Base-by-base conservation (phyloP, 768 basidiomycete species). In the Leccinum incarnatum region DNA sequence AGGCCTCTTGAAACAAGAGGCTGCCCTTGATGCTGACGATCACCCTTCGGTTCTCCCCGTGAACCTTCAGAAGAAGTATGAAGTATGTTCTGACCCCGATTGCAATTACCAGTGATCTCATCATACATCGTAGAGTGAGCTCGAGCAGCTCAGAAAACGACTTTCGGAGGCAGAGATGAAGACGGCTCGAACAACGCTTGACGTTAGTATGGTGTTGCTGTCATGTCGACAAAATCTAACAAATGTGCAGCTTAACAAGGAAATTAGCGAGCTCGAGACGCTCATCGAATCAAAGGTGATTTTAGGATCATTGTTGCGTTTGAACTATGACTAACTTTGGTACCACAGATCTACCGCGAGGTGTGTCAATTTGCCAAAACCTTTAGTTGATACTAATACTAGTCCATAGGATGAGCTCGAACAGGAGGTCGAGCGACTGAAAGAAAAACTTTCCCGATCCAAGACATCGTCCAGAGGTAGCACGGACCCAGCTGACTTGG, bases 261-360 rank as follows among this genome's bases (percentile, higher is more conserved):
- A 98, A 76, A 89, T 98, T 53, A 85, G 87, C 55, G 95, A 98
- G 70, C 81, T 98, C 19, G 96, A 98, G 73, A 82, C 88, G 40
- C 79, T 99, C 45, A 87, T 98, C n/a, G 96, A 99, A 71, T 83
- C 91, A 55, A 98, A 97, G 84, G 93, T 92, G 60, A 56, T 73
- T 56, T 15, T 14, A 47, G 25, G 27, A 52, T 3, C 4, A 54
- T 4, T 25, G 29, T 21, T 32, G 32, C 21, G 32, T 11, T 37
- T 17, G 23, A 25, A 14, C 10, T n/a, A 30, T 27, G 40, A 54
- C 58, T 62, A 17, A 72, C 50, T 27, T 51, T 5, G 19, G 36
- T 53, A 7, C 32, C 19, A 12, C 60, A 93, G 91, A 94, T 95
- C 62, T 93, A 94, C 69, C 86, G 88, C 45, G 93, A 94, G 72